phyloP scores from a whole-genome alignment of 164 flowering plant genomes.

The Macadamia tetraphylla region DNA sequence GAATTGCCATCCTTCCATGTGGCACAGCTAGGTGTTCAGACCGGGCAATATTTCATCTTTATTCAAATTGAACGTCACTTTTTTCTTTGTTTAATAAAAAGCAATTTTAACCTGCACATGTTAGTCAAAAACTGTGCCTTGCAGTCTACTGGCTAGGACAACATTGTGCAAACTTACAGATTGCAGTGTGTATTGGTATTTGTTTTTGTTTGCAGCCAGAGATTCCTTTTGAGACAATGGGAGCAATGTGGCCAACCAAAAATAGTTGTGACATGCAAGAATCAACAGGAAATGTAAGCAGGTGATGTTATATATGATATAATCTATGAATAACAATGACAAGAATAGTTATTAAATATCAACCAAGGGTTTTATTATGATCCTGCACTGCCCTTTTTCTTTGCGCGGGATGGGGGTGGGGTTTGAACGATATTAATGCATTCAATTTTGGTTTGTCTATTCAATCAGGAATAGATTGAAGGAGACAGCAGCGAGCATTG shows the following conservation, averaged over 20 bases:
- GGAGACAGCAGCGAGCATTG: constrained; percentile 70
- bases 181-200: too few relatives aligned
- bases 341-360: background rate
- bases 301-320: constrained; percentile 18
- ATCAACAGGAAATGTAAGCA: constrained; percentile 90
- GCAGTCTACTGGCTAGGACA: background rate
- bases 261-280: constrained; percentile 89
- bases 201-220: constrained; percentile 43
- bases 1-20: too few relatives aligned
- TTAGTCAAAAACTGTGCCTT: background rate
- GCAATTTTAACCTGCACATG: background rate
- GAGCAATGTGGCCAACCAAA: constrained; percentile 88
- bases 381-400: background rate
- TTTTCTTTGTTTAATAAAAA: too few relatives aligned
- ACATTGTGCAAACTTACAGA: too few relatives aligned
- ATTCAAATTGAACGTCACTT: too few relatives aligned
- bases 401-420: background rate
- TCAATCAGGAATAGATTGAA: constrained; percentile 65
- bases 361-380: background rate
- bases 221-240: constrained; percentile 76
- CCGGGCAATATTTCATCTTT: too few relatives aligned
- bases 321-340: background rate
- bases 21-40: too few relatives aligned
- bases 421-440: background rate
- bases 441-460: background rate